Evolutionary conservation across 2,329 filamentous ascomycete genomes (phyloP).

Genomic region (Paramyrothecium roridum): DNA sequence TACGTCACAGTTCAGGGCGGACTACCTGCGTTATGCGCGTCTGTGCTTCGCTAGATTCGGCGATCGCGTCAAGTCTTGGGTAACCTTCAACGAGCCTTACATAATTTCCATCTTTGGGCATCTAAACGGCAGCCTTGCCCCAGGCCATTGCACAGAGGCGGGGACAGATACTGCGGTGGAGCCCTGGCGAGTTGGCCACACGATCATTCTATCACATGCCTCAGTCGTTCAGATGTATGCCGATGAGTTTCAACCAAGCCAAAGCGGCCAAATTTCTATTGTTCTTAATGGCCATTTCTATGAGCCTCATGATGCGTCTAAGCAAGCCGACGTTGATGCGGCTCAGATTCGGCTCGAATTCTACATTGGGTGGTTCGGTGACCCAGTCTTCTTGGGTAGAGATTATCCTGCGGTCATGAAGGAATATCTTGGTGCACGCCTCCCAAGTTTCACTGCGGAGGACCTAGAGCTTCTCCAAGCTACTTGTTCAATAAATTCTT

Average conservation of each 20-base stretch:
- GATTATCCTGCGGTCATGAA: constrained; percentile 16
- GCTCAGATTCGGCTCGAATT: constrained; percentile 11
- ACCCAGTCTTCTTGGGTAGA: constrained; percentile 15
- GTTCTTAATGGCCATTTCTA: constrained; percentile 17
- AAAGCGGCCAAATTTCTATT: constrained; percentile 13
- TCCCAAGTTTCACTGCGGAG: constrained; percentile 13
- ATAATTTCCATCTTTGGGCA: constrained; percentile 19
- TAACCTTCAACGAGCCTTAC: constrained; percentile 25
- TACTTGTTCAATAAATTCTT: constrained; percentile 13
- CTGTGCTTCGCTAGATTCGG: constrained; percentile 28
- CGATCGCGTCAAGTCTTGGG: constrained; percentile 22
- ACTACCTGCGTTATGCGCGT: constrained; percentile 20
- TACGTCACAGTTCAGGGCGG: constrained; percentile 11
- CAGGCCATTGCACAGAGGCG: constrained; percentile 5
- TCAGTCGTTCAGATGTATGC: constrained; percentile 9
- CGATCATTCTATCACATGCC: constrained; percentile 13
- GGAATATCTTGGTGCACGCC: constrained; percentile 11
- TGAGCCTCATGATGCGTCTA: constrained; percentile 11
- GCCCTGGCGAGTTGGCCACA: constrained; percentile 13
- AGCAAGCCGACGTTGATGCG: constrained; percentile 8
- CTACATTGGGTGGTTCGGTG: constrained; percentile 17
- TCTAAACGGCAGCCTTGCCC: constrained; percentile 14
- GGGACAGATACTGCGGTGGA: constrained; percentile 14
- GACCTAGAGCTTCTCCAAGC: constrained; percentile 7
- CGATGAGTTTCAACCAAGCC: constrained; percentile 8